Conservation (phyloP, 139 green algal species). For the Edaphochlamys debaryana region DNA sequence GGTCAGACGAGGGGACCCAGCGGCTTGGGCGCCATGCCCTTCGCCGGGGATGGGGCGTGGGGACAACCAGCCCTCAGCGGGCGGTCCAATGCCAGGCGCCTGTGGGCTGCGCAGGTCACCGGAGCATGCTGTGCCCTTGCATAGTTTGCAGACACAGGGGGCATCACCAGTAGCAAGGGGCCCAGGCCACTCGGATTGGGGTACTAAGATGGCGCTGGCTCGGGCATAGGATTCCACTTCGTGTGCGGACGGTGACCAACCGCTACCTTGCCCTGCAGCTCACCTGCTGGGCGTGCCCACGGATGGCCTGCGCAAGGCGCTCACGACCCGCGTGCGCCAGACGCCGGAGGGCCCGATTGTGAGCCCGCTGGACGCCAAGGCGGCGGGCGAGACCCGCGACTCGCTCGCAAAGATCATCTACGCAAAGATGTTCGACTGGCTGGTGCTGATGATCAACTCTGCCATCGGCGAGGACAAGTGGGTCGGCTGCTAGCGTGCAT, state of each 20-base stretch:
- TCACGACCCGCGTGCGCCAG: conserved; percentile 91
- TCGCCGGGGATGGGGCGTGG: background rate
- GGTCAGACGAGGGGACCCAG: background rate
- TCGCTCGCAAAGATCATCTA: conserved; percentile 97
- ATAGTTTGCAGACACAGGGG: too few species aligned
- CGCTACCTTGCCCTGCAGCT: too few species aligned
- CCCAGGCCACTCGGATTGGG: too few species aligned
- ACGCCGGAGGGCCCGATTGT: conserved; percentile 93
- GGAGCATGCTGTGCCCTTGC: too few species aligned
- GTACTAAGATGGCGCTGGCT: too few species aligned
- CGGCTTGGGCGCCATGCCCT: background rate
- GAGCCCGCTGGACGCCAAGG: conserved; percentile 83
- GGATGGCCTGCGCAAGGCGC: conserved; percentile 81
- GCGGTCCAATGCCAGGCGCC: too few species aligned
- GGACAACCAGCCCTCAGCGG: background rate
- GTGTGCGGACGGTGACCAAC: too few species aligned
- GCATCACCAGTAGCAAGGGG: too few species aligned
- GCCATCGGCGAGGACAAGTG: conserved; percentile 70
- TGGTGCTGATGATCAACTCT: conserved; percentile 81
- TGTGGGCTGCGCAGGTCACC: too few species aligned
- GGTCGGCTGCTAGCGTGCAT: too few species aligned
- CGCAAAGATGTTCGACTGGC: conserved; percentile 97
- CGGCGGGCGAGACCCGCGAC: conserved; percentile 90
- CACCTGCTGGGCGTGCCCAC: conserved; percentile 80
- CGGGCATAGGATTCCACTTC: too few species aligned